Evolutionary conservation across 192 early-diverging fungal species (phyloP), one percentile per base, ranked within the genome.

Genomic region (Coemansia sp.): DNA sequence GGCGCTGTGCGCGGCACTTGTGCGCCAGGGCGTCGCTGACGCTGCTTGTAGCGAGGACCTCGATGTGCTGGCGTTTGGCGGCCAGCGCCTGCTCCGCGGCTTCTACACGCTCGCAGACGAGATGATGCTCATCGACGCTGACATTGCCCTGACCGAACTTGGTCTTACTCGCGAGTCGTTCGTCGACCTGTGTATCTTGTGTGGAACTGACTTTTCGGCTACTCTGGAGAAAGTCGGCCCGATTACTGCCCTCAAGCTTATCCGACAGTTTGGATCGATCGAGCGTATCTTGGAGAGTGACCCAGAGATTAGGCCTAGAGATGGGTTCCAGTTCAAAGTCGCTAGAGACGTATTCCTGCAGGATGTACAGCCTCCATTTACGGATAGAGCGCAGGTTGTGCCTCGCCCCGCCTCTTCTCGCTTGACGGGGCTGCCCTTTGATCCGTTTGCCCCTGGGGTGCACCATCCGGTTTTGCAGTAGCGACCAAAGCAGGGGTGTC

Each of bases 151-250:
- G 34, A 44, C 57, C 18, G 79, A 73, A 24, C 77, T 93, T 15
- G 81, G 83, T 5, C 67, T 93, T 18, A 86, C 75, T 7, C 74
- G 78, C 38, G 70, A 72, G 31, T 74, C 82, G 7, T 93, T 91
- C 70, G 63, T 89, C 7, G 91, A 94, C 69, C 29, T 94, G 60
- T 91, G 92, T 67, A 92, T 94, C 49, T 72, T 94, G 22, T 92
- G 91, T 65, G 92, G 91, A 31, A 94, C 91, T 0, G 92, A 94
- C 63, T 94, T 91, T 77, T 85, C 86, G 42, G 81, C 85, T 8
- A 91, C 86, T 1, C 77, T 93, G 8, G 77, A 85, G 49, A 83
- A 86, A n/a, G 86, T 93, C 40, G 92, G 91, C 2, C 88, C 90
- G 16, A 69, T 88, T 24, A 87, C 75, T 7, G 92, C 92, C 12